A percentile compares a stretch with the other conserved stretches of the same genome.
These are phyloP conservation scores for Cladosporium sphaerospermum DNA, from an alignment of 2,329 filamentous ascomycete species.

Conservation along the genomic window DNA sequence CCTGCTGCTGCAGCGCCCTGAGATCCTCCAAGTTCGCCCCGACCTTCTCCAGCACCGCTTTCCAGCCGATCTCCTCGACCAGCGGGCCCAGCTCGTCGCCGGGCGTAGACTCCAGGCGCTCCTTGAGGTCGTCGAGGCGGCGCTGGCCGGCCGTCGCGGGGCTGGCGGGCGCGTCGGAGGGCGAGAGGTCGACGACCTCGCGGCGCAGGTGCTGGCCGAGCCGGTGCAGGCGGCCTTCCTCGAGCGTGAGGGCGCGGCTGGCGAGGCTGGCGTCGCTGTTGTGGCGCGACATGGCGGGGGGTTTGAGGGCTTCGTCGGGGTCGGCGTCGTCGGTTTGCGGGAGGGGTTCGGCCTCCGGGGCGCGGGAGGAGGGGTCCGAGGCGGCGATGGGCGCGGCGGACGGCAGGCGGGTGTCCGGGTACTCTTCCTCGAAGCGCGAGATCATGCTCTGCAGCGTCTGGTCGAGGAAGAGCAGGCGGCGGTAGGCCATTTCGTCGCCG, in stretches of 20 bases:
- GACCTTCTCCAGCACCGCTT: conserved; percentile 56
- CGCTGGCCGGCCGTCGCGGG: conserved; percentile 16
- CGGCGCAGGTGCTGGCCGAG: conserved; percentile 61
- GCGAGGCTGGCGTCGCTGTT: conserved; percentile 64
- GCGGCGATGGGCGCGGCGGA: conserved; percentile 8
- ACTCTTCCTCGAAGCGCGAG: conserved; percentile 91
- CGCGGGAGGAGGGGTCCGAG: conserved; percentile 10
- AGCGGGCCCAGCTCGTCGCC: conserved; percentile 58
- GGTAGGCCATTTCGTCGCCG: conserved; percentile 68
- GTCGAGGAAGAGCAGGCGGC: conserved; percentile 80
- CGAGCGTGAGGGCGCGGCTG: conserved; percentile 56
- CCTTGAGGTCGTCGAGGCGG: conserved; percentile 23
- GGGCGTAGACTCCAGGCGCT: conserved; percentile 47
- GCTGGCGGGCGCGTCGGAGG: conserved; percentile 11
- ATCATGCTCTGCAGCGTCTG: conserved; percentile 86
- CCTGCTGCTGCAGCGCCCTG: conserved; percentile 49
- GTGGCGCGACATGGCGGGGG: conserved; percentile 45
- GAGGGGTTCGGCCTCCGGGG: conserved; percentile 5
- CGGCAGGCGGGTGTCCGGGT: conserved; percentile 70
- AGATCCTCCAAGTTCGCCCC: conserved; percentile 62
- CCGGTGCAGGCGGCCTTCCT: conserved; percentile 65
- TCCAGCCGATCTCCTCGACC: conserved; percentile 51
- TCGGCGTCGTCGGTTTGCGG: conserved; percentile 24
- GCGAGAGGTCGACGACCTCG: conserved; percentile 49
- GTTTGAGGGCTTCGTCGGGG: conserved; percentile 28